These are phyloP conservation scores for Marasmius tenuissimus DNA, from an alignment of 1,284 basidiomycete genomes.

Conservation along the genomic window DNA sequence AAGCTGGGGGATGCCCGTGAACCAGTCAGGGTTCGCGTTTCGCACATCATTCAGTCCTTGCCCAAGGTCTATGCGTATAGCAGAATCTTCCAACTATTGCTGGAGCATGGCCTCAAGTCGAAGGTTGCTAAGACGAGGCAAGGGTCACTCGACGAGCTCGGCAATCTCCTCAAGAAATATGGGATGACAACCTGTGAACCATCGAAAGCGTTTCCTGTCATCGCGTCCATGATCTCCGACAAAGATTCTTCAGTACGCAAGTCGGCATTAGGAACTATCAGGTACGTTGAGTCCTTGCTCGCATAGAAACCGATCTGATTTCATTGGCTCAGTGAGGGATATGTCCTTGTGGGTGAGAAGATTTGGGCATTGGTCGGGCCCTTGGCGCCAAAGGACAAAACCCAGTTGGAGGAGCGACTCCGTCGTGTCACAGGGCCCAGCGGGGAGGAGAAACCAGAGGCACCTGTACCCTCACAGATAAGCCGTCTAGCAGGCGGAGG, in stretches of 20 bases:
- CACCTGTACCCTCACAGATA: slow-evolving; percentile 40
- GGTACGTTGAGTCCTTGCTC: slow-evolving; percentile 38
- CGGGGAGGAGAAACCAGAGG: slow-evolving; percentile 47
- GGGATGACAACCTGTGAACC: slow-evolving; percentile 84
- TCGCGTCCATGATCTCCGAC: slow-evolving; percentile 85
- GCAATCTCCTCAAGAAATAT: slow-evolving; percentile 75
- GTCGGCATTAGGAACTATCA: slow-evolving; percentile 75
- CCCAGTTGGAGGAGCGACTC: slow-evolving; percentile 87
- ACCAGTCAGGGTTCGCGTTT: slow-evolving; percentile 68
- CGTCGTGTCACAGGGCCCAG: slow-evolving; percentile 76
- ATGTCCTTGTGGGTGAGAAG: slow-evolving; percentile 82
- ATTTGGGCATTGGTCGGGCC: slow-evolving; percentile 81
- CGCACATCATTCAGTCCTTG: slow-evolving; percentile 70
- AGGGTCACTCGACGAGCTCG: slow-evolving; percentile 83
- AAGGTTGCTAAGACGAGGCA: slow-evolving; percentile 92
- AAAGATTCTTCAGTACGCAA: slow-evolving; percentile 87
- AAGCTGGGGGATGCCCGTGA: slow-evolving; percentile 84
- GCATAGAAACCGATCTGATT: slow-evolving; percentile 5
- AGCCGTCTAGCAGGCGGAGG: slow-evolving; percentile 52
- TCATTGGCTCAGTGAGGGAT: slow-evolving; percentile 64
- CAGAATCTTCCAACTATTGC: slow-evolving; percentile 82
- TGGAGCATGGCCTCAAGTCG: slow-evolving; percentile 84
- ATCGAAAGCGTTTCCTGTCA: slow-evolving; percentile 73
- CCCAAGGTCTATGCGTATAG: slow-evolving; percentile 88
- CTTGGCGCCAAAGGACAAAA: slow-evolving; percentile 84